phyloP scores from a whole-genome alignment of 2,329 filamentous ascomycete species.

The Beauveria sp. region DNA sequence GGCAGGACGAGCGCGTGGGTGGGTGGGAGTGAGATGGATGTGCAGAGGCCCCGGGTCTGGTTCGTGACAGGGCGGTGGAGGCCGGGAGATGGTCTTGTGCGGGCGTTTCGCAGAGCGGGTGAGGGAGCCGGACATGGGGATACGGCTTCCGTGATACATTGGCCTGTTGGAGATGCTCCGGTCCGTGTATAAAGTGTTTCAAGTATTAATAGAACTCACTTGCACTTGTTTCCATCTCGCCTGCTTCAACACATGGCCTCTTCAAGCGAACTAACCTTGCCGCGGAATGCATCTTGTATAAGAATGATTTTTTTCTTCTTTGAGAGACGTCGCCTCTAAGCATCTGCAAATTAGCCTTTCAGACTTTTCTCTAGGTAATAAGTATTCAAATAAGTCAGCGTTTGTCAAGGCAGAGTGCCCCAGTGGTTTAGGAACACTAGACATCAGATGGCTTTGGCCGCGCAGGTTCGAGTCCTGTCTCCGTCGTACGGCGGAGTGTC shows the following conservation, averaged over 20 bases:
- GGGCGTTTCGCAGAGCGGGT: not conserved
- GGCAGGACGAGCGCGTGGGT: not conserved
- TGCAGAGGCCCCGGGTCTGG: not conserved
- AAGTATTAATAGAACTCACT: no score
- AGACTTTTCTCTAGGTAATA: no score
- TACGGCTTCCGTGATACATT: not conserved
- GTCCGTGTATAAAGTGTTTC: not conserved
- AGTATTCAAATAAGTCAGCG: no score
- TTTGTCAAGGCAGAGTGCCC: not conserved
- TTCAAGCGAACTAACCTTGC: no score
- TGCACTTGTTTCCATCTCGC: no score
- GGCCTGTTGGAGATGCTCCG: not conserved
- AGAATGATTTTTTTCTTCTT: no score
- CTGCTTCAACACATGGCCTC: no score
- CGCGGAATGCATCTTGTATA: no score
- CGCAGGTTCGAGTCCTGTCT: slow-evolving; percentile 10
- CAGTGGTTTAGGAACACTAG: not conserved
- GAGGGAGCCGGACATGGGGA: not conserved
- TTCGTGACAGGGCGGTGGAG: slow-evolving; percentile 3
- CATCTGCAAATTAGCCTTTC: no score
- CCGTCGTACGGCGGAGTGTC: slow-evolving; percentile 3
- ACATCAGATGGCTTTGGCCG: not conserved
- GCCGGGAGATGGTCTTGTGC: not conserved
- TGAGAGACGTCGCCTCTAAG: no score
- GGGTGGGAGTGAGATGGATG: not conserved